Evolutionary conservation across 2,329 filamentous ascomycete genomes (phyloP).

Genomic region (Pseudogymnoascus sp.): DNA sequence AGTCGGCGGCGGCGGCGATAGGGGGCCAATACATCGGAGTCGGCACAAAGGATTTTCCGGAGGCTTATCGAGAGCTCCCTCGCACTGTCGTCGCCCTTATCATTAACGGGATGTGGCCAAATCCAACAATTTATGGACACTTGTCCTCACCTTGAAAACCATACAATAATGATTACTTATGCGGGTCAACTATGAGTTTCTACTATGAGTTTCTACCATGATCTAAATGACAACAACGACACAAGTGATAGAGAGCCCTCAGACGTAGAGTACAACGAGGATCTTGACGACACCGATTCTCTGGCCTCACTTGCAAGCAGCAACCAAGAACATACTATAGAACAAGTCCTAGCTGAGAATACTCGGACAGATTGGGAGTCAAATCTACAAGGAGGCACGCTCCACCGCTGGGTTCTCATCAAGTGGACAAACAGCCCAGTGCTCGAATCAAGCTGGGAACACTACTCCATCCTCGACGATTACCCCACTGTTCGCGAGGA

Average conservation of each 20-base stretch:
- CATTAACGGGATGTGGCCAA: conserved; percentile 5
- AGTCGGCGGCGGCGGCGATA: not conserved
- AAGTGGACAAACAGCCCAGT: conserved; percentile 28
- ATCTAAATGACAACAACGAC: conserved; percentile 6
- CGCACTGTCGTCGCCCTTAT: not conserved
- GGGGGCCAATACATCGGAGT: not conserved
- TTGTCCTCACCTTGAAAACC: not conserved
- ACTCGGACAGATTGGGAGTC: conserved; percentile 8
- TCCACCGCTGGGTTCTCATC: conserved; percentile 24
- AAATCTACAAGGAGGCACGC: conserved; percentile 14
- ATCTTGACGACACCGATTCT: conserved; percentile 20
- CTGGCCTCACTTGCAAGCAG: conserved; percentile 25
- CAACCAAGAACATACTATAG: conserved; percentile 24
- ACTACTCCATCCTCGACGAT: conserved; percentile 16
- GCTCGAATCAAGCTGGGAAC: conserved; percentile 26
- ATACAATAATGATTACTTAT: conserved; percentile 3
- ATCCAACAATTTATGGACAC: conserved; percentile 1
- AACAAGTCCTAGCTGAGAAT: conserved; percentile 24
- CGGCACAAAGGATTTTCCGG: conserved; percentile 1
- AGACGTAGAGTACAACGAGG: conserved; percentile 9
- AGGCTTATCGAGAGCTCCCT: conserved; percentile 1
- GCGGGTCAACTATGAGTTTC: conserved; percentile 6
- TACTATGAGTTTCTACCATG: conserved; percentile 5
- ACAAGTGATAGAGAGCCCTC: conserved; percentile 2
- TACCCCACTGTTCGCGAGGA: conserved; percentile 20